These are phyloP conservation scores for Cetradonia linearis DNA, from an alignment of 495 filamentous ascomycete species.

Conservation along the genomic window DNA sequence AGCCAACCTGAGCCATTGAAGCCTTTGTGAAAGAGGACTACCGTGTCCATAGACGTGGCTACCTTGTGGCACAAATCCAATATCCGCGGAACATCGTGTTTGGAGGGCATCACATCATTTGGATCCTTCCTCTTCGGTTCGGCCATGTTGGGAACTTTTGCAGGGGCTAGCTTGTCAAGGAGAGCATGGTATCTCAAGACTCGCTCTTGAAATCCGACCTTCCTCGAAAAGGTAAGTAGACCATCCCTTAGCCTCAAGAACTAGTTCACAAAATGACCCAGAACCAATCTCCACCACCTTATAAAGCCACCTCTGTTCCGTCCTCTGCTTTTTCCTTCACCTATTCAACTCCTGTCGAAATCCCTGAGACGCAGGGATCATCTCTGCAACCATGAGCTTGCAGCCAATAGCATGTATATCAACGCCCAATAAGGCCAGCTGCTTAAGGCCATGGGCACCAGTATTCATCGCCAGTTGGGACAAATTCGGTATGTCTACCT, in stretches of 20 bases:
- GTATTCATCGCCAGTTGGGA: neutral
- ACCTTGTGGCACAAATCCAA: neutral
- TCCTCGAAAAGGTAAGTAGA: neutral
- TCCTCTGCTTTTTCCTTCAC: neutral
- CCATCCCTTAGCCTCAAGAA: neutral
- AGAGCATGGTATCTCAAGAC: neutral
- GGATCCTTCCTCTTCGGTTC: neutral
- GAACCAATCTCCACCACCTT: constrained; percentile 9
- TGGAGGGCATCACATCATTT: neutral
- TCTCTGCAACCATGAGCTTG: constrained; percentile 9
- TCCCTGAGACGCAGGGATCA: neutral
- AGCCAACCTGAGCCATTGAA: neutral
- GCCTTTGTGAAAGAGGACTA: neutral
- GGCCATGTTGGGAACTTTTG: neutral
- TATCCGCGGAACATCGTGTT: neutral
- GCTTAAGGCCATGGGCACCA: constrained; percentile 6
- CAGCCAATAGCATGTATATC: constrained; percentile 9
- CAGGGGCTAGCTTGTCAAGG: neutral
- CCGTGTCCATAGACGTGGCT: neutral
- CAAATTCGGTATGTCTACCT: constrained; percentile 3
- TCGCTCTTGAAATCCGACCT: neutral
- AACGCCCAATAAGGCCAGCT: constrained; percentile 7
- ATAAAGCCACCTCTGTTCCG: neutral
- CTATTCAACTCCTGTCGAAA: neutral
- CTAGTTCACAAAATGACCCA: neutral